phyloP scores from a whole-genome alignment of 2,329 filamentous ascomycete species.

The Aciculosporium take region DNA sequence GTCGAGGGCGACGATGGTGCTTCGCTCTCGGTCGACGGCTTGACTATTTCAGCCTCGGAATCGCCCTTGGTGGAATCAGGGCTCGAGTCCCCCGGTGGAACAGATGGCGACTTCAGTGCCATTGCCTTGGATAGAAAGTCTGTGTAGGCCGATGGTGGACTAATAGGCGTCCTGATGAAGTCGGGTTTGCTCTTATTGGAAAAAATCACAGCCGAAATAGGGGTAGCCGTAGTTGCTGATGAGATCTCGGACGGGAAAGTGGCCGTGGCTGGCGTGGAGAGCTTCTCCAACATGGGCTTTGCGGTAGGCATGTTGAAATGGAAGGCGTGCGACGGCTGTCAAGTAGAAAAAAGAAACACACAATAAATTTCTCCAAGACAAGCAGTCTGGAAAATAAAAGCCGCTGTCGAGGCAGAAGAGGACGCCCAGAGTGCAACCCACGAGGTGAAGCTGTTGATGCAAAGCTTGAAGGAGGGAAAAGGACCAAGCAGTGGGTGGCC shows the following conservation, averaged over 20 bases:
- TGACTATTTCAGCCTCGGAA: constrained; percentile 39
- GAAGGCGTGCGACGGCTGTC: neutral
- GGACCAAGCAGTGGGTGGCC: neutral
- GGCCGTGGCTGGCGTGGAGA: constrained; percentile 47
- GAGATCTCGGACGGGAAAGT: constrained; percentile 47
- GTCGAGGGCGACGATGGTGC: constrained; percentile 29
- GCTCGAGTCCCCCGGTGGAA: constrained; percentile 34
- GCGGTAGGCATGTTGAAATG: constrained; percentile 31
- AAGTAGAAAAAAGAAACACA: neutral
- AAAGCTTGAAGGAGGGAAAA: neutral
- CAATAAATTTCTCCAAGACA: neutral
- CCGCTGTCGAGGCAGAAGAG: neutral
- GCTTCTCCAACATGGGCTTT: constrained; percentile 47
- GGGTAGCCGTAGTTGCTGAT: constrained; percentile 53
- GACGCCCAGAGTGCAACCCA: neutral
- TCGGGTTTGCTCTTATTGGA: constrained; percentile 28
- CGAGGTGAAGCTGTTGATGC: constrained; percentile 2
- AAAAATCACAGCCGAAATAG: constrained; percentile 37
- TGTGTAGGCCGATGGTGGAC: constrained; percentile 75
- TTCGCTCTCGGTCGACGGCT: constrained; percentile 44
- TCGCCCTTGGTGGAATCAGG: constrained; percentile 39
- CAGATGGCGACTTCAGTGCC: constrained; percentile 56
- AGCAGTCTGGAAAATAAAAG: neutral
- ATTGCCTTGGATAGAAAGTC: constrained; percentile 76
- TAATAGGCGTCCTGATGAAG: constrained; percentile 78